Conservation (phyloP, 441 rosid species). For the Gossypium schwendimanii region DNA sequence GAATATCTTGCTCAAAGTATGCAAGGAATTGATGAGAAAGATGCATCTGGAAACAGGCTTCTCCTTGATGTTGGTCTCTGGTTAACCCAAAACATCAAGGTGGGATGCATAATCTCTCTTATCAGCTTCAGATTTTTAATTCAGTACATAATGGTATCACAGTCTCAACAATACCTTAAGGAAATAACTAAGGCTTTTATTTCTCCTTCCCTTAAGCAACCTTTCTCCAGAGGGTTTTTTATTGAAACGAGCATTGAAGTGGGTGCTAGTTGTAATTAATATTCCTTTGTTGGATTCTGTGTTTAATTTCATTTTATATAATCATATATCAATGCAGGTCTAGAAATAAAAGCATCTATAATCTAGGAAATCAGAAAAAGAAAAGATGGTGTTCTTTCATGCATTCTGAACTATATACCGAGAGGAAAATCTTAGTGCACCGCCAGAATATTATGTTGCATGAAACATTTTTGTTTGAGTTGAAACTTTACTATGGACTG, state of each 20-base stretch:
- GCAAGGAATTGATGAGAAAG: constrained; percentile 39
- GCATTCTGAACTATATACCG: background rate
- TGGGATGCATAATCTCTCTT: constrained; percentile 18
- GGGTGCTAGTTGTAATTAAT: background rate
- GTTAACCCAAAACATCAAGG: constrained; percentile 65
- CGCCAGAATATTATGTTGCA: background rate
- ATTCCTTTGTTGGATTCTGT: background rate
- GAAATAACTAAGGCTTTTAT: background rate
- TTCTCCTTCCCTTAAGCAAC: background rate
- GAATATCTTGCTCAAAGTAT: constrained; percentile 53
- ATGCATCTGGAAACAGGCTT: constrained; percentile 61
- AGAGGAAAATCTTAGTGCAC: background rate
- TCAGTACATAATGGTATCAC: background rate
- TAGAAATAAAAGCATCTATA: background rate
- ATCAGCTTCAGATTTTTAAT: background rate
- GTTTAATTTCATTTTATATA: constrained; percentile 1
- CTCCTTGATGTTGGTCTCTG: constrained; percentile 67
- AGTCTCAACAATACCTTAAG: background rate
- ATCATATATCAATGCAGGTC: background rate
- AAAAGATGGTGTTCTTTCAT: background rate
- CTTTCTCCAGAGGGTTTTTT: background rate
- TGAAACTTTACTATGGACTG: background rate
- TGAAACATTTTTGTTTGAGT: background rate
- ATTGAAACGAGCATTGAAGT: background rate
- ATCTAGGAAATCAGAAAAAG: background rate